Conservation (phyloP, 1,284 basidiomycete species). For the Phellopilus nigrolimitatus region DNA sequence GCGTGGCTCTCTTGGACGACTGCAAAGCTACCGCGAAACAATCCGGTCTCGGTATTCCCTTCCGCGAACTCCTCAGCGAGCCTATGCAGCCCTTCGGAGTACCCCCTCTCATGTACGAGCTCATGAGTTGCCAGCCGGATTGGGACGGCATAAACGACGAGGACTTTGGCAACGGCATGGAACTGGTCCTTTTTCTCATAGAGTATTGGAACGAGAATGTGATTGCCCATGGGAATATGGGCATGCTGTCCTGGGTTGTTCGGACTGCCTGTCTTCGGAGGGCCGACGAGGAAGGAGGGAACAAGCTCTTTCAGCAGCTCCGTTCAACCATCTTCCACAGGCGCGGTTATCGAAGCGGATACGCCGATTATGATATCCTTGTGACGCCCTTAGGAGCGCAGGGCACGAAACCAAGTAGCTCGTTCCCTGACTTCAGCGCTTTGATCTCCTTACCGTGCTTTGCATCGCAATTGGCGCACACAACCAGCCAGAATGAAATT, state of each 20-base stretch:
- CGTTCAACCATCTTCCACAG: conserved; percentile 2
- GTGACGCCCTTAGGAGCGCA: background rate
- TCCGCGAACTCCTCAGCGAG: conserved; percentile 17
- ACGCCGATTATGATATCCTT: conserved; percentile 11
- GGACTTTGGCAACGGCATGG: conserved; percentile 2
- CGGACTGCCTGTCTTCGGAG: conserved; percentile 14
- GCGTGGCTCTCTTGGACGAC: conserved; percentile 11
- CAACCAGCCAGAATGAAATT: background rate
- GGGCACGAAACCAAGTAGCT: background rate
- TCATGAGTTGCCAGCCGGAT: conserved; percentile 12
- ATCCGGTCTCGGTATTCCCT: conserved; percentile 15
- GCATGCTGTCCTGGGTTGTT: conserved; percentile 6
- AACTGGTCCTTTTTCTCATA: conserved; percentile 13
- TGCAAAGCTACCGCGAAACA: conserved; percentile 5
- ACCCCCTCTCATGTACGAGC: conserved; percentile 16
- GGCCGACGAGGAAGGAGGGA: conserved; percentile 8
- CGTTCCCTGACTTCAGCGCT: conserved; percentile 6
- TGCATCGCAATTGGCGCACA: background rate
- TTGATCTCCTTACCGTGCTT: conserved; percentile 8
- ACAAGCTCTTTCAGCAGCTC: conserved; percentile 14
- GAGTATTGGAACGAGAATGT: conserved; percentile 15
- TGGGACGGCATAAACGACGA: conserved; percentile 9
- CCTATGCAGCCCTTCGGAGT: conserved; percentile 14
- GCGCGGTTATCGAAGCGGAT: background rate
- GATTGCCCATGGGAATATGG: conserved; percentile 5